Evolutionary conservation across 1,284 basidiomycete species (phyloP).

Genomic region (Cutaneotrichosporon cyanovorans): DNA sequence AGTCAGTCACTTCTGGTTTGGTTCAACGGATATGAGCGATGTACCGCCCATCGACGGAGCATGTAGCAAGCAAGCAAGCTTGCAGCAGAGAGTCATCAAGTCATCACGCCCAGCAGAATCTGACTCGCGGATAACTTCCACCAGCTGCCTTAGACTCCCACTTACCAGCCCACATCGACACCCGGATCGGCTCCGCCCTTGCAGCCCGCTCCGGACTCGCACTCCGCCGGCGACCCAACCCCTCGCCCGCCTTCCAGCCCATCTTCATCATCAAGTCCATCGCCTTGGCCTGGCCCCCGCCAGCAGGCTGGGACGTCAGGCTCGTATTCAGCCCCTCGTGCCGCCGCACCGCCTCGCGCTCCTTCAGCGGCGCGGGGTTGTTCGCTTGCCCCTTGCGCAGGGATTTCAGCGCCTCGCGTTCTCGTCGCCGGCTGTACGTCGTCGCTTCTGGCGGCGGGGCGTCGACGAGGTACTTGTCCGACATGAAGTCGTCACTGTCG

Average conservation of each 20-base stretch:
- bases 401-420: conserved; percentile 18
- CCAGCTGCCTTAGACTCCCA: background rate
- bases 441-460: conserved; percentile 10
- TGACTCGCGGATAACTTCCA: too few relatives aligned
- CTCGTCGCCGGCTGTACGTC: conserved; percentile 31
- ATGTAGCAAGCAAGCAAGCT: too few relatives aligned
- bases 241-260: conserved; percentile 46
- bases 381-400: conserved; percentile 30
- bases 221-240: conserved; percentile 29
- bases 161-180: conserved; percentile 39
- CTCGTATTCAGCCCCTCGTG: conserved; percentile 33
- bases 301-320: conserved; percentile 24
- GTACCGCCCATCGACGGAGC: too few relatives aligned
- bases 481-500: conserved; percentile 48
- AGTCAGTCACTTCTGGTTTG: too few relatives aligned
- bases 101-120: too few relatives aligned
- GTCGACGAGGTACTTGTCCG: conserved; percentile 44
- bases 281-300: conserved; percentile 28
- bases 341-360: conserved; percentile 32
- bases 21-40: too few relatives aligned
- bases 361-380: conserved; percentile 3
- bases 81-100: too few relatives aligned
- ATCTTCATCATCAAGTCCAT: conserved; percentile 46
- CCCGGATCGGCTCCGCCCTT: conserved; percentile 37
- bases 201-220: conserved; percentile 6